Base-by-base conservation (phyloP, 371 early-diverging fungal genomes). In the Fennellomyces sp. region DNA sequence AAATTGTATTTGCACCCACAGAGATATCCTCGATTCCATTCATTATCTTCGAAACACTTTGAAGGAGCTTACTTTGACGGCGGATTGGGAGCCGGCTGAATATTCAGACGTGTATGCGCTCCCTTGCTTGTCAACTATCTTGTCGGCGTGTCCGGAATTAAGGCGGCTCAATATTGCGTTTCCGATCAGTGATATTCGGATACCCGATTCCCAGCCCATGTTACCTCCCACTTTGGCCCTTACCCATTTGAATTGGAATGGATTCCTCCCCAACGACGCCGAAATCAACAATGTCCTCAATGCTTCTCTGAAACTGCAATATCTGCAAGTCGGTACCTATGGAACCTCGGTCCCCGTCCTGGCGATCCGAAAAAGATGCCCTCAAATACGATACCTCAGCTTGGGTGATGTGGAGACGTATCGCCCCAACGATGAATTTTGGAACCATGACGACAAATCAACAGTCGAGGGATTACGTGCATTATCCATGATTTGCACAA, bases 1-100 rank as follows among this genome's bases (percentile, higher is more conserved):
- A 45, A 45, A 45, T 45, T 45, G 45, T 25, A 45, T 45, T 45
- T 45, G 27, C 45, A 45, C 45, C 17, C 45, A 17, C 45, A 21
- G 21, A 45, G 23, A 45, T 21, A 45, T 45, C n/a, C 21, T 45
- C 3, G 21, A 45, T 12, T 45, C 45, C 21, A 23, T 45, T 21
- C 4, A 8, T 5, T 45, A 21, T 3, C 12, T 45, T 11, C 4
- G 23, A 1, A 12, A 45, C n/a, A 45, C 21, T 25, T 45, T 45
- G 45, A 45, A 2, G 5, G 45, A 45, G 0, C 45, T 45, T n/a
- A 45, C 45, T 7, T 23, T 45, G 45, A 45, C 17, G 23, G 45
- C 45, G 5, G 23, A 45, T 45, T 21, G 45, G 21, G 45, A 45
- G 23, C 17, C 45, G 23, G 5, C 15, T 23, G 21, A 45, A 21